Evolutionary conservation across 805 yeast species (phyloP).

Genomic region (Yarrowia sp.): DNA sequence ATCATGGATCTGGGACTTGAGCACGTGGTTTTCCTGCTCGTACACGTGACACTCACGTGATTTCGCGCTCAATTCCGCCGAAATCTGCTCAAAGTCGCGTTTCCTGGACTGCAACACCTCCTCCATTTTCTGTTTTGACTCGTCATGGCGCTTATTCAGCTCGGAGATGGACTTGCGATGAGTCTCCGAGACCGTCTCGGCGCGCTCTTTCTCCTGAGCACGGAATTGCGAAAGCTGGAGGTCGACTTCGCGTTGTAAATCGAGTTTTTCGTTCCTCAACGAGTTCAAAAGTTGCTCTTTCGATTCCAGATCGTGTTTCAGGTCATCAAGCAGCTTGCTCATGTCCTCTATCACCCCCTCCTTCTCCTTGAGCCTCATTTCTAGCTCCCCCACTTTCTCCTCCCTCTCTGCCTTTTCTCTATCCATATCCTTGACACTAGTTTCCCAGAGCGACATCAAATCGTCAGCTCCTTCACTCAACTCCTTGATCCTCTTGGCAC

Average conservation of each 20-base stretch:
- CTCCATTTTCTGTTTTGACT: neutral
- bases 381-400: neutral
- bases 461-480: conserved; percentile 13
- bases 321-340: neutral
- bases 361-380: neutral
- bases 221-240: no score
- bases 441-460: conserved; percentile 18
- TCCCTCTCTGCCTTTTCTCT: neutral
- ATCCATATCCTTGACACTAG: conserved; percentile 10
- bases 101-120: neutral
- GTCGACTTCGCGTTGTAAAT: no score
- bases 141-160: conserved; percentile 6
- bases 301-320: no score
- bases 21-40: conserved; percentile 25
- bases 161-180: neutral
- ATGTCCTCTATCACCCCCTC: neutral
- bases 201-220: no score
- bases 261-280: no score
- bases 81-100: neutral
- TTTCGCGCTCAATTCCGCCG: neutral
- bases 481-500: conserved; percentile 3
- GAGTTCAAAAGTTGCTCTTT: neutral
- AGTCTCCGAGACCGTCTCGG: neutral
- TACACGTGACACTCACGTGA: neutral
- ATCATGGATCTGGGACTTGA: conserved; percentile 37